Evolutionary conservation across 1,139 yeast genomes (phyloP).

Genomic region (Yamadazyma sp.): DNA sequence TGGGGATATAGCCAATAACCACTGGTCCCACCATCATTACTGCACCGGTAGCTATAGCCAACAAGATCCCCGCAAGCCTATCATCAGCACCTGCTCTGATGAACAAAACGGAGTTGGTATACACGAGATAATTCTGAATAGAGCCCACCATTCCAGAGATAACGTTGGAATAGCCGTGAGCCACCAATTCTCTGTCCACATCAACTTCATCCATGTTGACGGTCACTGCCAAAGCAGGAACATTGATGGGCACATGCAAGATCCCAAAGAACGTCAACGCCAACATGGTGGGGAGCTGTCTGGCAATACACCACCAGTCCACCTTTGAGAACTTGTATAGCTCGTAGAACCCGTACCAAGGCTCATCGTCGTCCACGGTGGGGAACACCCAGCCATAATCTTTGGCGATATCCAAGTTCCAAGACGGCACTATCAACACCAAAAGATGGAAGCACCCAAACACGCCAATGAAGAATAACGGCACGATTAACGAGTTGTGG

Average conservation of each 20-base stretch:
- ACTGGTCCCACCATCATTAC: constrained; percentile 89
- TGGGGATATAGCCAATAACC: constrained; percentile 91
- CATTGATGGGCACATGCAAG: constrained; percentile 94
- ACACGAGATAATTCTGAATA: constrained; percentile 90
- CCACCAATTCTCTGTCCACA: constrained; percentile 88
- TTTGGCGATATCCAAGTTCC: constrained; percentile 63
- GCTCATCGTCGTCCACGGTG: constrained; percentile 63
- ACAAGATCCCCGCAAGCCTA: constrained; percentile 79
- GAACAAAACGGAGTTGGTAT: constrained; percentile 88
- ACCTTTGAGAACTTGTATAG: constrained; percentile 70
- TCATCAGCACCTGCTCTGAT: constrained; percentile 94
- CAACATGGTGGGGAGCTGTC: constrained; percentile 87
- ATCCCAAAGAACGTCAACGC: constrained; percentile 95
- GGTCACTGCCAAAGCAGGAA: constrained; percentile 93
- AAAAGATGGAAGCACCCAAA: constrained; percentile 68
- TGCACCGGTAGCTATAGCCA: constrained; percentile 76
- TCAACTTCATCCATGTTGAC: constrained; percentile 83
- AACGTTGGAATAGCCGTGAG: constrained; percentile 92
- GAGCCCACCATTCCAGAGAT: constrained; percentile 83
- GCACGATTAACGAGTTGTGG: constrained; percentile 78
- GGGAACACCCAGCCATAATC: constrained; percentile 82
- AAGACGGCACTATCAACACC: constrained; percentile 62
- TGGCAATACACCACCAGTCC: constrained; percentile 67
- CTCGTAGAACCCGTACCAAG: constrained; percentile 86
- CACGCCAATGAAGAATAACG: constrained; percentile 73